phyloP scores from a whole-genome alignment of 2,329 filamentous ascomycete species.

The Trichoderma citrinoviride region DNA sequence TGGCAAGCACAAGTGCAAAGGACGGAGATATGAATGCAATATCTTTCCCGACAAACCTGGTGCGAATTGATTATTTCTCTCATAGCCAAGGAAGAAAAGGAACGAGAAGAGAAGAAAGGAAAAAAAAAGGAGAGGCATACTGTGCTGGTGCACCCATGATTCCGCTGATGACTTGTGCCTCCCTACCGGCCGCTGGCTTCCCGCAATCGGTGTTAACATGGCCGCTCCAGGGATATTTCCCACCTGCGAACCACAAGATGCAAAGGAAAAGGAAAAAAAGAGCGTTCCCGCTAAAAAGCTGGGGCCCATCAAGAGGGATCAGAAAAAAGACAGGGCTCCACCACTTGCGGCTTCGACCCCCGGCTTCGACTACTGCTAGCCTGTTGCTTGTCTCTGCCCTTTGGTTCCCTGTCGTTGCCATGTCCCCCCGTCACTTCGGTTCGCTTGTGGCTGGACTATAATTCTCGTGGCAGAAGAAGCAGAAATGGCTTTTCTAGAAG shows the following conservation, averaged over 20 bases:
- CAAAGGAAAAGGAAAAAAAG: not conserved
- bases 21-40: too few relatives aligned
- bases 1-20: too few relatives aligned
- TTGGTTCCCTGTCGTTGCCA: too few relatives aligned
- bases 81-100: too few relatives aligned
- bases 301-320: not conserved
- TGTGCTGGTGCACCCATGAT: conserved; percentile 4
- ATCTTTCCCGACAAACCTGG: too few relatives aligned
- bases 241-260: not conserved
- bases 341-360: not conserved
- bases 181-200: conserved; percentile 8
- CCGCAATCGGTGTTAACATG: conserved; percentile 19
- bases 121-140: not conserved
- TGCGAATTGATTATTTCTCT: too few relatives aligned
- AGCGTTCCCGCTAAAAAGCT: too few relatives aligned
- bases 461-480: too few relatives aligned
- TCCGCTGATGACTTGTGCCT: not conserved
- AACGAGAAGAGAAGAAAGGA: too few relatives aligned
- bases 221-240: conserved; percentile 15
- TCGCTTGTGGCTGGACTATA: not conserved
- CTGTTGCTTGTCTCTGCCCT: conserved; percentile 6
- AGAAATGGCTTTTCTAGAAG: too few relatives aligned
- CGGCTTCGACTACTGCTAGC: conserved; percentile 8
- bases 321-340: not conserved
- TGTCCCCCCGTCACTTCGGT: not conserved